A percentile compares a stretch with the other conserved stretches of the same genome.
Evolutionary conservation across 106 monocot genomes (phyloP).

Genomic region (Phalaenopsis aphrodite): DNA sequence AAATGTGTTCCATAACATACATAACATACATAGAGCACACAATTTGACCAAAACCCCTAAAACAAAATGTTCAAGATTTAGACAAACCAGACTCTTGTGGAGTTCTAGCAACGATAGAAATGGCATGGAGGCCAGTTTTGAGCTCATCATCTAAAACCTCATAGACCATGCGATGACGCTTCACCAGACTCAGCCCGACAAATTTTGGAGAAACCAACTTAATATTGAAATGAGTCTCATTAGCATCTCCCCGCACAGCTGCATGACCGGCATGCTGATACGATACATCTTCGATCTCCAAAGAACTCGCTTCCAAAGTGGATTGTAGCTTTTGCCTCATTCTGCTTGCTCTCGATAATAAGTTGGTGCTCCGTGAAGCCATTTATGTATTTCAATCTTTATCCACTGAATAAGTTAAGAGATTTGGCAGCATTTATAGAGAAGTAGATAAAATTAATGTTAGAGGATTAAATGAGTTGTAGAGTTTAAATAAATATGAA

Average conservation of each 20-base stretch:
- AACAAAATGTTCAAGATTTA: not conserved
- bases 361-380: slow-evolving; percentile 43
- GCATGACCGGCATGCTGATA: slow-evolving; percentile 90
- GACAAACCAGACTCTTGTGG: slow-evolving; percentile 50
- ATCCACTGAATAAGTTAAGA: not conserved
- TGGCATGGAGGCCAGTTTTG: slow-evolving; percentile 83
- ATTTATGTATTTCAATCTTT: slow-evolving; percentile 13
- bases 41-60: not conserved
- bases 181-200: slow-evolving; percentile 80
- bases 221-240: slow-evolving; percentile 90
- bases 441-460: not conserved
- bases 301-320: slow-evolving; percentile 51
- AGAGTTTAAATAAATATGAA: not conserved
- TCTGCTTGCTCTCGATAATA: slow-evolving; percentile 57
- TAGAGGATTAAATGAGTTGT: not conserved
- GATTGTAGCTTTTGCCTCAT: slow-evolving; percentile 77
- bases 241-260: slow-evolving; percentile 43
- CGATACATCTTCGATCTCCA: slow-evolving; percentile 91
- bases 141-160: slow-evolving; percentile 73
- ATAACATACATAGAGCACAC: too few species aligned
- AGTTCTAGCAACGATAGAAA: slow-evolving; percentile 93
- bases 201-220: slow-evolving; percentile 75
- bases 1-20: too few species aligned
- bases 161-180: slow-evolving; percentile 88
- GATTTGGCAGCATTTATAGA: not conserved